These are phyloP conservation scores for Fusarium sp. DNA, from an alignment of 2,329 filamentous ascomycete genomes.

Conservation along the genomic window DNA sequence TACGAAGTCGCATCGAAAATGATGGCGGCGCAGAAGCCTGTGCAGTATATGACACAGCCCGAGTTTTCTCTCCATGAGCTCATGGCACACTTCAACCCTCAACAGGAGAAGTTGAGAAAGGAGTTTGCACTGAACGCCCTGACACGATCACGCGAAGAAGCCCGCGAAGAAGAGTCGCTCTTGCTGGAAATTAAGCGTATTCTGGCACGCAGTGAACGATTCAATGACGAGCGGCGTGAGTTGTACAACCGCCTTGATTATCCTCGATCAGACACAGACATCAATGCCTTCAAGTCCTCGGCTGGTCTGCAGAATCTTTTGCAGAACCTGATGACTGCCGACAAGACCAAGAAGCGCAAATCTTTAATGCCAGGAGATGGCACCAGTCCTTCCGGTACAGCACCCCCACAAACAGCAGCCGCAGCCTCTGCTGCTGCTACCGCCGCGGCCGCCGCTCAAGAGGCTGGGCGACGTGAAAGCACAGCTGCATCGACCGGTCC, in stretches of 20 bases:
- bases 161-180: conserved; percentile 90
- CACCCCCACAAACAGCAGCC: conserved; percentile 48
- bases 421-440: conserved; percentile 30
- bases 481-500: conserved; percentile 60
- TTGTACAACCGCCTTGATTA: conserved; percentile 89
- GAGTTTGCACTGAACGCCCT: conserved; percentile 85
- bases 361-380: conserved; percentile 73
- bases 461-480: conserved; percentile 63
- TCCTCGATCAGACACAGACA: conserved; percentile 76
- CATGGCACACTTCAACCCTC: conserved; percentile 87
- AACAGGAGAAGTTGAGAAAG: conserved; percentile 83
- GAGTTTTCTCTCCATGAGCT: conserved; percentile 87
- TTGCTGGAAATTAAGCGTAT: conserved; percentile 94
- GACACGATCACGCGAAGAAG: conserved; percentile 84
- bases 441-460: conserved; percentile 50
- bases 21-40: conserved; percentile 82
- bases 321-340: conserved; percentile 82
- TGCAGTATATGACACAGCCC: conserved; percentile 86
- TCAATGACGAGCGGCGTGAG: conserved; percentile 89
- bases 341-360: conserved; percentile 91
- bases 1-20: conserved; percentile 87
- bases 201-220: conserved; percentile 83
- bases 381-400: conserved; percentile 58
- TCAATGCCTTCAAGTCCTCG: conserved; percentile 82
- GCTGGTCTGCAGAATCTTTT: conserved; percentile 83